Conservation (phyloP, 2,329 filamentous ascomycete genomes). For the Trichoderma sp. region DNA sequence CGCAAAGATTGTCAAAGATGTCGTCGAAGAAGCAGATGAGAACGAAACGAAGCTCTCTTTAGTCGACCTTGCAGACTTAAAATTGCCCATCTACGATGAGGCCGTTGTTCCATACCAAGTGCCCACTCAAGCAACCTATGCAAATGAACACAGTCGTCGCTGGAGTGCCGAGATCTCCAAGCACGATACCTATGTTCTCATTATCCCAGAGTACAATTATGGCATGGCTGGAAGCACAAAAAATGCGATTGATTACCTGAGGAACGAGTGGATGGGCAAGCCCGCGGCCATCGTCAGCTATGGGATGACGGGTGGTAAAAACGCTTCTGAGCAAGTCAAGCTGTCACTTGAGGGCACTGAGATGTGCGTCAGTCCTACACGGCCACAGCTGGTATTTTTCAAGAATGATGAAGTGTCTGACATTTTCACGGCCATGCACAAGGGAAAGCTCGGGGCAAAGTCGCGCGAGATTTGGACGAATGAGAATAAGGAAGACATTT, state of each 20-base stretch:
- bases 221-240: slow-evolving; percentile 7
- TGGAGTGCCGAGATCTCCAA: slow-evolving; percentile 6
- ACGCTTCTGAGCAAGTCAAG: slow-evolving; percentile 15
- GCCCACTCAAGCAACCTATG: not conserved
- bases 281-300: slow-evolving; percentile 7
- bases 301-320: not conserved
- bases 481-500: not conserved
- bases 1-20: slow-evolving; percentile 3
- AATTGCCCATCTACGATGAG: slow-evolving; percentile 7
- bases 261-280: slow-evolving; percentile 6
- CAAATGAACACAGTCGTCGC: slow-evolving; percentile 4
- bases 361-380: slow-evolving; percentile 5
- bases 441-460: not conserved
- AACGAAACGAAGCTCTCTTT: slow-evolving; percentile 1
- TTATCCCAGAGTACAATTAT: slow-evolving; percentile 12
- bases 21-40: not conserved
- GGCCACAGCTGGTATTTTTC: not conserved
- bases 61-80: not conserved
- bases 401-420: not conserved
- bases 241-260: slow-evolving; percentile 8
- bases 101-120: slow-evolving; percentile 3
- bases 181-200: not conserved
- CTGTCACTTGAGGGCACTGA: not conserved
- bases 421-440: not conserved
- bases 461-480: not conserved